These are phyloP conservation scores for Barnettozyma siamensis DNA, from an alignment of 805 yeast species.

Conservation along the genomic window DNA sequence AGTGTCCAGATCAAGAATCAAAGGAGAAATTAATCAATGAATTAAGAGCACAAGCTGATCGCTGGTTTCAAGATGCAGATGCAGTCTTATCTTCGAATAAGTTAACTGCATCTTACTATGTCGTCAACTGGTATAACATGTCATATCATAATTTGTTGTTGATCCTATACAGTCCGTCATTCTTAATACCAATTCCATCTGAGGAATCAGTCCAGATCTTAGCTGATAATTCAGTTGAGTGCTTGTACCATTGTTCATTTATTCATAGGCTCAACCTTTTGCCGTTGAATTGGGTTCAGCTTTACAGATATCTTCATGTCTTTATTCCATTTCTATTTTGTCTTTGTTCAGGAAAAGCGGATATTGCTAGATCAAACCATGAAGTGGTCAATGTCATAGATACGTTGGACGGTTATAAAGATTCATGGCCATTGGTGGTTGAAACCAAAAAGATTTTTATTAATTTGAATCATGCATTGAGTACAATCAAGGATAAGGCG, in stretches of 20 bases:
- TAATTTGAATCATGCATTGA: constrained; percentile 35
- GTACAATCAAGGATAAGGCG: constrained; percentile 20
- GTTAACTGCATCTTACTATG: constrained; percentile 8
- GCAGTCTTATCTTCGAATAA: not conserved
- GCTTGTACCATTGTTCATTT: constrained; percentile 37
- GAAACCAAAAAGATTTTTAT: constrained; percentile 40
- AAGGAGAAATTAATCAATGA: constrained; percentile 3
- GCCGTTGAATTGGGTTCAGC: constrained; percentile 46
- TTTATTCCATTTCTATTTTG: constrained; percentile 44
- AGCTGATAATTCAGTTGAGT: constrained; percentile 39
- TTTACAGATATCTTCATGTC: constrained; percentile 40
- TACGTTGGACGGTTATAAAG: constrained; percentile 39
- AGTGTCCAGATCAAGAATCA: constrained; percentile 8
- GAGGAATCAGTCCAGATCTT: constrained; percentile 32
- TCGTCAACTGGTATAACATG: constrained; percentile 30
- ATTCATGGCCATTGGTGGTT: constrained; percentile 41
- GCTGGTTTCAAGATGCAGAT: constrained; percentile 26
- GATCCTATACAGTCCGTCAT: constrained; percentile 43
- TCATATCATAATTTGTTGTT: constrained; percentile 41
- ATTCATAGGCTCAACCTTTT: constrained; percentile 38
- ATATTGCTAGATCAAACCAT: constrained; percentile 38
- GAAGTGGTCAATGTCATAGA: constrained; percentile 43
- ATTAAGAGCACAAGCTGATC: constrained; percentile 26
- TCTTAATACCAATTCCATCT: constrained; percentile 39
- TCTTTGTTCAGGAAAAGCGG: constrained; percentile 41